Evolutionary conservation across 208 protist species (phyloP).

Genomic region (Tritrichomonas foetus): DNA sequence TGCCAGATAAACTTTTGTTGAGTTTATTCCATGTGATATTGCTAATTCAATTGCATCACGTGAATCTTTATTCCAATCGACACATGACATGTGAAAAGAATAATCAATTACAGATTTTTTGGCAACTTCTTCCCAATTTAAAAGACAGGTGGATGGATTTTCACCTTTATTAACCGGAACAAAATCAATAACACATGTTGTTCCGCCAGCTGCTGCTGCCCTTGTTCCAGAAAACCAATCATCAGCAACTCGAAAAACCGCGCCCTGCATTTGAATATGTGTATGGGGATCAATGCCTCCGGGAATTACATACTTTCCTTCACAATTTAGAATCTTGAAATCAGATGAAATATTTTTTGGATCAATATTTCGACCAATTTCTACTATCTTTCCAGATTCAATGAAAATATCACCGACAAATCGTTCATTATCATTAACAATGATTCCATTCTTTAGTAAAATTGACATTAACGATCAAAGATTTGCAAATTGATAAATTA

Average conservation of each 20-base stretch:
- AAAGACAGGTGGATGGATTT: neutral
- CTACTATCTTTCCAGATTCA: neutral
- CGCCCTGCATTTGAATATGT: neutral
- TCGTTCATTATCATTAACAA: neutral
- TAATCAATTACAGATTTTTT: neutral
- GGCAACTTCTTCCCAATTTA: neutral
- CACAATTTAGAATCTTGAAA: neutral
- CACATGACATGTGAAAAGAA: slow-evolving; percentile 14
- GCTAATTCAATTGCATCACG: neutral
- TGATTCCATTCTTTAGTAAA: neutral
- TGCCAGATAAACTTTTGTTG: neutral
- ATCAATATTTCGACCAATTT: neutral
- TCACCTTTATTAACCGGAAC: slow-evolving; percentile 1
- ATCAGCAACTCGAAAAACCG: neutral
- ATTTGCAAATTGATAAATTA: neutral
- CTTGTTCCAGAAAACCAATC: neutral
- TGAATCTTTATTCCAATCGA: neutral
- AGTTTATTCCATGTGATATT: slow-evolving; percentile 7
- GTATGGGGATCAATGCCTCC: slow-evolving; percentile 18
- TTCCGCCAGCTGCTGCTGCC: neutral
- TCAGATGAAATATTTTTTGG: neutral
- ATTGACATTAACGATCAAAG: neutral
- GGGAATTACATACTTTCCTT: neutral
- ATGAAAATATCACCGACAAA: neutral
- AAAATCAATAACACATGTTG: slow-evolving; percentile 22